phyloP scores from a whole-genome alignment of 371 early-diverging fungal species.

The Syncephalastrum racemosum region DNA sequence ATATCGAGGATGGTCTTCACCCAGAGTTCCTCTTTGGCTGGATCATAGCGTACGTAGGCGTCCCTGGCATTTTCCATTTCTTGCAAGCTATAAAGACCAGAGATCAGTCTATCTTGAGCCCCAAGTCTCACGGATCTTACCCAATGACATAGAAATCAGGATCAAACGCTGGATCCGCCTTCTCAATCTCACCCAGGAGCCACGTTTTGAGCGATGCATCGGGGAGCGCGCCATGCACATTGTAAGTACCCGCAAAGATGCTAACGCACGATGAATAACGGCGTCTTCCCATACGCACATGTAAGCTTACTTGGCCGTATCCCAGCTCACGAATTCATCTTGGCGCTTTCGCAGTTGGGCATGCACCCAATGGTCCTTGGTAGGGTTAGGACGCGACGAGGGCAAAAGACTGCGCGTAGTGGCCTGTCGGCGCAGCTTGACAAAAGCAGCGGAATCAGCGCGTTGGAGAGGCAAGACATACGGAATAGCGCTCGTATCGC shows the following conservation, averaged over 20 bases:
- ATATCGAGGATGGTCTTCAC: conserved; percentile 65
- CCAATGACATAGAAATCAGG: conserved; percentile 78
- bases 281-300: not conserved
- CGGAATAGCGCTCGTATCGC: conserved; percentile 22
- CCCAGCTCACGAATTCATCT: conserved; percentile 51
- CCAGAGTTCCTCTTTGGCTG: conserved; percentile 80
- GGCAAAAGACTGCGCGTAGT: conserved; percentile 13
- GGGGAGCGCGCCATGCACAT: conserved; percentile 81
- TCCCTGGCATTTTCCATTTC: conserved; percentile 87
- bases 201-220: conserved; percentile 63
- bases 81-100: conserved; percentile 64
- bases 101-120: not conserved
- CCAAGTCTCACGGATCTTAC: conserved; percentile 28
- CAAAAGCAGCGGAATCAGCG: conserved; percentile 31
- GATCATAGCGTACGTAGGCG: conserved; percentile 80
- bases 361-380: conserved; percentile 65
- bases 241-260: conserved; percentile 89
- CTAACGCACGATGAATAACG: conserved; percentile 22
- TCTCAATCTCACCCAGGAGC: conserved; percentile 48
- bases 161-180: conserved; percentile 37
- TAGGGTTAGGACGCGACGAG: conserved; percentile 5
- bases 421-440: conserved; percentile 34
- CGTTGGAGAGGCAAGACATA: conserved; percentile 39
- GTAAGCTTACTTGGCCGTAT: conserved; percentile 40
- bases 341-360: conserved; percentile 55